phyloP scores from a whole-genome alignment of 2,329 filamentous ascomycete genomes.

The Ophiocordyceps camponoti-leonardi region DNA sequence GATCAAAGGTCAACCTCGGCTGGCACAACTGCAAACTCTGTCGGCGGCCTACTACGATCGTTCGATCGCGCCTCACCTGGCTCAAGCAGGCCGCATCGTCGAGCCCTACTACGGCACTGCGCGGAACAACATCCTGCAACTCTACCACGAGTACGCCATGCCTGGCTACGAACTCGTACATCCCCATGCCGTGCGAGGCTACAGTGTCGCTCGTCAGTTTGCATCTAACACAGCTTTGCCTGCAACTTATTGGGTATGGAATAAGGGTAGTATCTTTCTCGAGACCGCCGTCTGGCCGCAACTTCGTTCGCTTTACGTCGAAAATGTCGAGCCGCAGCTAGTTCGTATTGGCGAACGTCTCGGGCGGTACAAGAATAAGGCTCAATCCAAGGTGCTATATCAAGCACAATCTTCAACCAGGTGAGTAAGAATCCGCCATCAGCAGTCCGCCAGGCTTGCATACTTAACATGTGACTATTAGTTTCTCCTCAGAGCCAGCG shows the following conservation, averaged over 20 bases:
- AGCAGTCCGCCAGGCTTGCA: background rate
- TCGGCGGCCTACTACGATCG: slow-evolving; percentile 51
- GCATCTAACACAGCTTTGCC: slow-evolving; percentile 55
- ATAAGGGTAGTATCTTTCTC: slow-evolving; percentile 51
- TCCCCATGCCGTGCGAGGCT: slow-evolving; percentile 57
- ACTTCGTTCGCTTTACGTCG: slow-evolving; percentile 61
- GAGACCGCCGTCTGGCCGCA: slow-evolving; percentile 68
- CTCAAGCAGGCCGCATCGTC: slow-evolving; percentile 36
- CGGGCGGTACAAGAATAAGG: slow-evolving; percentile 45
- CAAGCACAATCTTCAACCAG: slow-evolving; percentile 1
- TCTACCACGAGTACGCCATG: slow-evolving; percentile 55
- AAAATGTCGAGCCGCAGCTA: slow-evolving; percentile 91
- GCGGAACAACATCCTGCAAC: slow-evolving; percentile 43
- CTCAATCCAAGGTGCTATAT: slow-evolving; percentile 13
- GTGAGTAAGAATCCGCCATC: background rate
- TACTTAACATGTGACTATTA: background rate
- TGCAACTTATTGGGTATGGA: slow-evolving; percentile 52
- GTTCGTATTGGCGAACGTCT: slow-evolving; percentile 82
- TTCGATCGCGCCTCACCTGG: slow-evolving; percentile 56
- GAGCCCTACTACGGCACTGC: slow-evolving; percentile 58
- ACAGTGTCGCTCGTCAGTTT: slow-evolving; percentile 48
- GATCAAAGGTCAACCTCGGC: slow-evolving; percentile 56
- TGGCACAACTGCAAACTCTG: slow-evolving; percentile 45
- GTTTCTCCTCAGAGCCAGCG: background rate
- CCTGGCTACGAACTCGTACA: slow-evolving; percentile 59